These are phyloP conservation scores for Sclerotinia minor DNA, from an alignment of 2,329 filamentous ascomycete species.

Conservation along the genomic window DNA sequence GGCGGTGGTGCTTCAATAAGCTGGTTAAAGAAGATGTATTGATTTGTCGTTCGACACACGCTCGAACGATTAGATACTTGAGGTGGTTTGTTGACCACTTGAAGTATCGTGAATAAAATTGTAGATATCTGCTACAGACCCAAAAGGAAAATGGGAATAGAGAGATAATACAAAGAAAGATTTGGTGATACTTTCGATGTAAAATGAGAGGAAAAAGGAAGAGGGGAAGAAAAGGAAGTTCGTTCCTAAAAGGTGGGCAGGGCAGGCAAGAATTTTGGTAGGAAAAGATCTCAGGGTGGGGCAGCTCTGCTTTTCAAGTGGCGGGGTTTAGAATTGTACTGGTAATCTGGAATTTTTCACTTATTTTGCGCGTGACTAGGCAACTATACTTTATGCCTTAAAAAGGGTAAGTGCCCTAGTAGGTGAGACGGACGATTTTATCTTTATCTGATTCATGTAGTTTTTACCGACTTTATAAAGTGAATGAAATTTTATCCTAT, in stretches of 20 bases:
- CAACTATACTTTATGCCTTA: conserved; percentile 8
- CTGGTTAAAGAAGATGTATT: conserved; percentile 38
- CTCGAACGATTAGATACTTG: conserved; percentile 23
- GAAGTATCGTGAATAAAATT: conserved; percentile 26
- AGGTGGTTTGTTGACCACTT: conserved; percentile 14
- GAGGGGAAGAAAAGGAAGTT: conserved; percentile 25
- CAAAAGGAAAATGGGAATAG: conserved; percentile 35
- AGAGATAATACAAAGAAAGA: conserved; percentile 38
- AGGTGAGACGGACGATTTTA: too few species aligned
- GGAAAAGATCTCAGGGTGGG: conserved; percentile 24
- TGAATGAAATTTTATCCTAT: not conserved
- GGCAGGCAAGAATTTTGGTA: conserved; percentile 23
- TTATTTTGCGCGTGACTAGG: not conserved
- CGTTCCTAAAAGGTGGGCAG: conserved; percentile 21
- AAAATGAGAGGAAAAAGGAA: conserved; percentile 27
- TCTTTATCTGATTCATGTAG: too few species aligned
- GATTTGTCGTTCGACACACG: conserved; percentile 26
- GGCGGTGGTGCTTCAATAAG: conserved; percentile 66
- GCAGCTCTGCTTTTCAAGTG: not conserved
- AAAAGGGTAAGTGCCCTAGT: conserved; percentile 13
- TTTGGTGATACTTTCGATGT: conserved; percentile 34
- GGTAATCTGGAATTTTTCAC: conserved; percentile 14
- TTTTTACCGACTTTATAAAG: not conserved
- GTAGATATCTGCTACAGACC: conserved; percentile 34
- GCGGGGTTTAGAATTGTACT: not conserved